Conservation (phyloP, 441 rosid species). For the Biscutella laevigata region DNA sequence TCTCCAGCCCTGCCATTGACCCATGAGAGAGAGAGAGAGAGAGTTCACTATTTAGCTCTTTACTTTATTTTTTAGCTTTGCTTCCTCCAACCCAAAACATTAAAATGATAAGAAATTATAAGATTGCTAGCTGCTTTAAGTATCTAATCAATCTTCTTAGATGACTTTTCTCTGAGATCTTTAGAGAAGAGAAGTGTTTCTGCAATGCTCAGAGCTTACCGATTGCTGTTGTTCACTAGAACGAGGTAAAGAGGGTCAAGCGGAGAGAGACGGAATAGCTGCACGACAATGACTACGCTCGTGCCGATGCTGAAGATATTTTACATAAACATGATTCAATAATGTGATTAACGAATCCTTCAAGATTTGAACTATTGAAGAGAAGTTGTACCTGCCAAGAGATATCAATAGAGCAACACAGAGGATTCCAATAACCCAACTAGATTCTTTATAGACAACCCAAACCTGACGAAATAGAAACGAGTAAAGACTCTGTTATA, state of each 20-base stretch:
- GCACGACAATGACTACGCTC: conserved; percentile 46
- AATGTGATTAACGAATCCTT: neutral
- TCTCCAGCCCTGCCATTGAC: conserved; percentile 29
- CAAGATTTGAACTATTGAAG: neutral
- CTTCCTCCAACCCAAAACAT: conserved; percentile 27
- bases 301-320: conserved; percentile 49
- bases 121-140: neutral
- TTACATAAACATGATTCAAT: neutral
- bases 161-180: neutral
- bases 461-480: conserved; percentile 54
- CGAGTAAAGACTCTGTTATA: neutral
- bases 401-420: conserved; percentile 69
- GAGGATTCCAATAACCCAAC: conserved; percentile 44
- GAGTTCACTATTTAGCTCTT: conserved; percentile 24
- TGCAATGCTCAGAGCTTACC: conserved; percentile 32
- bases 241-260: conserved; percentile 66
- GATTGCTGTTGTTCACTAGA: conserved; percentile 36
- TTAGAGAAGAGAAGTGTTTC: neutral
- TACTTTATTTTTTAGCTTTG: conserved; percentile 15
- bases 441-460: conserved; percentile 78
- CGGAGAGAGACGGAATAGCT: conserved; percentile 47
- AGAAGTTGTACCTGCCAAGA: conserved; percentile 61
- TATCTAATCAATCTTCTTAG: neutral
- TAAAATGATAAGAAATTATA: neutral
- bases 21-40: conserved; percentile 13